These are phyloP conservation scores for Imleria badia DNA, from an alignment of 768 basidiomycete species.

Conservation along the genomic window DNA sequence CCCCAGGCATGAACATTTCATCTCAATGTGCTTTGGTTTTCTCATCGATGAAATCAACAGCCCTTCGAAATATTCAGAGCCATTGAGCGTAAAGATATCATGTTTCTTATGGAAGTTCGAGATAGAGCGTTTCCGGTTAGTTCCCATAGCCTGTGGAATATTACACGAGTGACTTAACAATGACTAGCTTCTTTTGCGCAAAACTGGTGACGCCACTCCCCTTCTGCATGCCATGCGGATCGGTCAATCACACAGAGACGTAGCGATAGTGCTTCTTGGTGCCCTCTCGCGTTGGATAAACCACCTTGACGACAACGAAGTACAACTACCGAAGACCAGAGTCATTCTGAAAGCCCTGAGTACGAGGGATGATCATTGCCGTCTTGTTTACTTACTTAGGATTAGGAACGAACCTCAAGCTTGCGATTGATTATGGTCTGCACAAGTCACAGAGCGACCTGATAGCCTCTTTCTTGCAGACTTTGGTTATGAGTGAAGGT, in stretches of 20 bases:
- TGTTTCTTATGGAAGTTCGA: constrained; percentile 79
- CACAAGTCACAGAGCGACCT: constrained; percentile 79
- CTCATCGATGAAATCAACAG: constrained; percentile 24
- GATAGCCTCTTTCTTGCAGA: constrained; percentile 91
- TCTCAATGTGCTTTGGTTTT: neutral
- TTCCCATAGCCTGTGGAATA: constrained; percentile 10
- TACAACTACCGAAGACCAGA: constrained; percentile 65
- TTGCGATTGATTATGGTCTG: constrained; percentile 88
- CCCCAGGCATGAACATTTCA: constrained; percentile 44
- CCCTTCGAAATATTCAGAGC: constrained; percentile 77
- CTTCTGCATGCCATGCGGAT: constrained; percentile 89
- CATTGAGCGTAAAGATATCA: constrained; percentile 80
- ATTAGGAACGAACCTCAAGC: constrained; percentile 78
- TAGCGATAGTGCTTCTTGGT: constrained; percentile 84
- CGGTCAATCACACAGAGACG: constrained; percentile 70
- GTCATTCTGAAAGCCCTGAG: constrained; percentile 76
- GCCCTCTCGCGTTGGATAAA: constrained; percentile 94
- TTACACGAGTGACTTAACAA: neutral
- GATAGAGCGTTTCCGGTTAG: constrained; percentile 78
- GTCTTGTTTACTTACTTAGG: constrained; percentile 71
- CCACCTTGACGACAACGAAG: constrained; percentile 77
- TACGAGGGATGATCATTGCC: constrained; percentile 66
- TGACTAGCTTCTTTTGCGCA: constrained; percentile 71
- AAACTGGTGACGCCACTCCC: constrained; percentile 83
- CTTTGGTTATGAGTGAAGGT: constrained; percentile 95